Evolutionary conservation across 2,329 filamentous ascomycete genomes (phyloP), one percentile per base, ranked within the genome.

Genomic region (Neonectria coccinea): DNA sequence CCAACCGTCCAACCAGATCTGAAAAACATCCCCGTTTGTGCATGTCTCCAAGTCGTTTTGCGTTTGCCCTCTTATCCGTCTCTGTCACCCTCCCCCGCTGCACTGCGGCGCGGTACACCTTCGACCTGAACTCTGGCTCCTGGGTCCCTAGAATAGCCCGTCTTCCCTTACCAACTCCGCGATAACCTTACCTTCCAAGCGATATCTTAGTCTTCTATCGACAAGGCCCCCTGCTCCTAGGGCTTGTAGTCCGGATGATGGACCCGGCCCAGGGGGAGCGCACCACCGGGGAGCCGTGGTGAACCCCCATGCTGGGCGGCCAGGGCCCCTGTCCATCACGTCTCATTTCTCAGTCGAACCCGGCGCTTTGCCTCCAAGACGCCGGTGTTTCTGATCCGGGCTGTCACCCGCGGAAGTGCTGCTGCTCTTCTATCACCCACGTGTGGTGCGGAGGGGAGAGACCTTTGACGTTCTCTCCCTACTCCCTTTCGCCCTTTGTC

Each of bases 301-400:
- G 14, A 39, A 16, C 62, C 52, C 59, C 62, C 67, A 57, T 72
- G 66, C 60, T 36, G 50, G 59, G 61, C 56, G 51, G 59, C 59
- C 54, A 44, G 42, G 39, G 52, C 57, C 61, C 61, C 41, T 33
- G 58, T 20, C 56, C 52, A 47, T 57, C 62, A 62, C 45, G 66
- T 59, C 29, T 53, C 50, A 45, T 52, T 62, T 67, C 59, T 58
- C 53, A n/a, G 29, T 58, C 42, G 33, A 67, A 59, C 59, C 70
- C 61, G 64, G 60, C 52, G 59, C 36, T 39, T 56, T 50, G 36
- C 61, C 54, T 50, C 53, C 58, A 70, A 52, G 39, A 64, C 71
- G 67, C 68, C 71, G 60, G 68, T 61, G 70, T 68, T 70, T 72
- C 68, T 54, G 59, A 68, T 70, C 29, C 20, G 39, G 53, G 56